phyloP scores from a whole-genome alignment of 495 filamentous ascomycete genomes.

The Hyaloscypha variabilis region DNA sequence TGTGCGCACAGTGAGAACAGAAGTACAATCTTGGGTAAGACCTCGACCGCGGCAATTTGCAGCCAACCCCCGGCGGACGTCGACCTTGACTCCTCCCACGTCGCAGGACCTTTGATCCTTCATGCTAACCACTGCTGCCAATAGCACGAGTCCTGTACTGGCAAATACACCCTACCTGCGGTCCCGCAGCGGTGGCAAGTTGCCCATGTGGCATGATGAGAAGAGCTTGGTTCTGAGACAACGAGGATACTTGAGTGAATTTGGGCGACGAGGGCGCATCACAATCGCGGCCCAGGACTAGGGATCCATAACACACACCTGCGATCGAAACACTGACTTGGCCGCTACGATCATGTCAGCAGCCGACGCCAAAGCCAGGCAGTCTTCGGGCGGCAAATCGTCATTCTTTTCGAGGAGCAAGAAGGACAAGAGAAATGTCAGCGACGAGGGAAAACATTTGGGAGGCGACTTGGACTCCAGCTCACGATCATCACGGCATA shows the following conservation, averaged over 20 bases:
- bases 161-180: conserved; percentile 1
- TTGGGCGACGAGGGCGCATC: conserved; percentile 22
- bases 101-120: conserved; percentile 24
- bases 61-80: background rate
- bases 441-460: conserved; percentile 53
- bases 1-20: background rate
- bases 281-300: conserved; percentile 5
- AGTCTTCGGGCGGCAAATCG: conserved; percentile 79
- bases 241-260: conserved; percentile 18
- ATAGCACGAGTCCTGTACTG: conserved; percentile 5
- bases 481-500: conserved; percentile 79
- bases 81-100: conserved; percentile 12
- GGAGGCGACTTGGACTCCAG: conserved; percentile 54
- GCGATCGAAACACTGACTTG: conserved; percentile 18
- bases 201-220: conserved; percentile 27
- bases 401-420: conserved; percentile 80
- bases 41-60: conserved; percentile 3
- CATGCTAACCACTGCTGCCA: conserved; percentile 21
- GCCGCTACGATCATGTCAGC: conserved; percentile 22
- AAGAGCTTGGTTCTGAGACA: conserved; percentile 21
- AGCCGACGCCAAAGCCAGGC: conserved; percentile 74
- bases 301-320: conserved; percentile 16
- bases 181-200: background rate
- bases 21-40: conserved; percentile 18
- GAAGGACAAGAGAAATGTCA: conserved; percentile 56